phyloP scores from a whole-genome alignment of 441 rosid species.

The Aleurites moluccanus region DNA sequence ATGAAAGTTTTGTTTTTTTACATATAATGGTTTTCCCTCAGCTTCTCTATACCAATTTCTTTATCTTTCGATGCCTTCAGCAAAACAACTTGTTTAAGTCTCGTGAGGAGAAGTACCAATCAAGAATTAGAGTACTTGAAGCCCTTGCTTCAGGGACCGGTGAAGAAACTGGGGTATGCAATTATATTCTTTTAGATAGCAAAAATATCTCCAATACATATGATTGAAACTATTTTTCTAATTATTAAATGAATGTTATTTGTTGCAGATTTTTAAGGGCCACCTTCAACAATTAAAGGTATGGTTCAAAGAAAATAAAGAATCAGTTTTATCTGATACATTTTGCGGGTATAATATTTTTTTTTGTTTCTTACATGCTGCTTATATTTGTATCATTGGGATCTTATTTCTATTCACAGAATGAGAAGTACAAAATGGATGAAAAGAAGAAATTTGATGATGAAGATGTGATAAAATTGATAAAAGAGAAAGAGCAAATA shows the following conservation, averaged over 20 bases:
- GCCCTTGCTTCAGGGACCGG: constrained; percentile 71
- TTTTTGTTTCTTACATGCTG: not conserved
- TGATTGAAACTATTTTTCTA: not conserved
- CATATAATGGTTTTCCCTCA: constrained; percentile 7
- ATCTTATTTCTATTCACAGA: constrained; percentile 37
- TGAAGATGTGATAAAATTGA: constrained; percentile 35
- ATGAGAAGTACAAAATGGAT: constrained; percentile 51
- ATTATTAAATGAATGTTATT: constrained; percentile 19
- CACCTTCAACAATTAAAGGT: constrained; percentile 62
- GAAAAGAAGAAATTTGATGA: constrained; percentile 48
- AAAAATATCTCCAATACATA: not conserved
- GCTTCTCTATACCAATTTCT: constrained; percentile 18
- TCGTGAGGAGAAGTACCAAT: constrained; percentile 88
- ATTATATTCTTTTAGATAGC: not conserved
- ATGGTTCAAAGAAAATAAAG: constrained; percentile 28
- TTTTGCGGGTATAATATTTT: not conserved
- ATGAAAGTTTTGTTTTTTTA: constrained; percentile 11
- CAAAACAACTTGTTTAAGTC: constrained; percentile 77
- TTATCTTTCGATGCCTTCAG: constrained; percentile 37
- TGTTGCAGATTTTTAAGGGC: constrained; percentile 42
- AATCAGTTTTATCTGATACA: not conserved
- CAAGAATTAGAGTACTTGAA: constrained; percentile 81
- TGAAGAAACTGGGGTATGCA: constrained; percentile 64
- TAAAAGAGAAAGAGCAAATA: constrained; percentile 47
- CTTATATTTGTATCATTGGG: constrained; percentile 1